These are phyloP conservation scores for Pichia paraexigua DNA, from an alignment of 805 yeast genomes.

Conservation along the genomic window DNA sequence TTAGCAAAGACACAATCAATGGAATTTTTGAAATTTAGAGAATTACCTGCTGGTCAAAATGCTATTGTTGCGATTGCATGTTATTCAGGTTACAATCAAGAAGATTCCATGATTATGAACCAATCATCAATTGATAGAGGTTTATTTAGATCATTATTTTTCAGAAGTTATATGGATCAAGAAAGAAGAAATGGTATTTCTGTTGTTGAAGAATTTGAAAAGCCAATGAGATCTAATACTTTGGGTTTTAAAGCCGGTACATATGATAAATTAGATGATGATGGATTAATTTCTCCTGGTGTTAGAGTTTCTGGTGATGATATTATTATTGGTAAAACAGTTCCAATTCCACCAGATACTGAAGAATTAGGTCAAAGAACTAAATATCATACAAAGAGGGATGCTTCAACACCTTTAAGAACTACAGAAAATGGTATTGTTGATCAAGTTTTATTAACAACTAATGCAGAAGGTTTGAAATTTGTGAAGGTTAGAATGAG, in stretches of 20 bases:
- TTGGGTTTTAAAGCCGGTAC: constrained; percentile 96
- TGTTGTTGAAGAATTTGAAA: constrained; percentile 94
- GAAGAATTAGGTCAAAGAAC: constrained; percentile 99
- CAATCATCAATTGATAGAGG: constrained; percentile 97
- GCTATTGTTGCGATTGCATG: constrained; percentile 98
- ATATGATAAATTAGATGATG: constrained; percentile 95
- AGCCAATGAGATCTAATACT: constrained; percentile 92
- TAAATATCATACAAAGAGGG: constrained; percentile 95
- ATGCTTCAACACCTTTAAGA: constrained; percentile 95
- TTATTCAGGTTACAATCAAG: constrained; percentile 98
- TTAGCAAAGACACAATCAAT: constrained; percentile 95
- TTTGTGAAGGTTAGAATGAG: constrained; percentile 98
- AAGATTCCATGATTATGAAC: constrained; percentile 99
- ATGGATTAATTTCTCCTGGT: constrained; percentile 97
- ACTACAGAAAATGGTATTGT: constrained; percentile 97
- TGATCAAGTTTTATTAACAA: constrained; percentile 93
- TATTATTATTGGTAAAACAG: constrained; percentile 96
- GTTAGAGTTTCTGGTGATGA: constrained; percentile 98
- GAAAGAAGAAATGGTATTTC: constrained; percentile 98
- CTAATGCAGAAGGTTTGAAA: constrained; percentile 96
- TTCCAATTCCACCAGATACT: constrained; percentile 98
- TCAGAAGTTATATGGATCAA: constrained; percentile 97
- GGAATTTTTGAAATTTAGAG: constrained; percentile 96
- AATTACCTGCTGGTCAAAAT: constrained; percentile 97
- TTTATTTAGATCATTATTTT: constrained; percentile 88